phyloP scores from a whole-genome alignment of 2,329 filamentous ascomycete species.

The Fragosphaeria purpurea region DNA sequence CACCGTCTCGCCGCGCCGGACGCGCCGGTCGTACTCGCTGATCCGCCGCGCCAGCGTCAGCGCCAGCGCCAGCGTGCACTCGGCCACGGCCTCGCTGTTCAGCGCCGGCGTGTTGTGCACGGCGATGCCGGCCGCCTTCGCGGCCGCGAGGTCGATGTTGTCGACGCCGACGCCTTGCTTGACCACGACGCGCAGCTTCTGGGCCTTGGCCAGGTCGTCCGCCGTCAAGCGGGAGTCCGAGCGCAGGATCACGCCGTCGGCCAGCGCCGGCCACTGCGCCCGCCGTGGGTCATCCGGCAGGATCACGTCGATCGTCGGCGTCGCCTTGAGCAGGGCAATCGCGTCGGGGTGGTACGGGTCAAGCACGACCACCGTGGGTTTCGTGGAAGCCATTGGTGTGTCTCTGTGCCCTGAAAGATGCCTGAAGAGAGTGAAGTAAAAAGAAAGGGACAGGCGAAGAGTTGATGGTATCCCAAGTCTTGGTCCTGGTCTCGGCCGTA shows the following conservation, averaged over 20 bases:
- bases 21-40: slow-evolving; percentile 1
- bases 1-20: slow-evolving; percentile 16
- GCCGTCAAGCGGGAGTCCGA: background rate
- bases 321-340: slow-evolving; percentile 4
- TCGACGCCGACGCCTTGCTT: slow-evolving; percentile 22
- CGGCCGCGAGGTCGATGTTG: slow-evolving; percentile 20
- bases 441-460: too few species aligned
- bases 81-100: slow-evolving; percentile 24
- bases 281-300: background rate
- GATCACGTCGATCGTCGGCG: slow-evolving; percentile 2
- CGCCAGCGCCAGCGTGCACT: slow-evolving; percentile 22
- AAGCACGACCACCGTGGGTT: slow-evolving; percentile 3
- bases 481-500: too few species aligned
- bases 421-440: too few species aligned
- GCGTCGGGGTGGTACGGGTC: slow-evolving; percentile 5
- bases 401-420: too few species aligned
- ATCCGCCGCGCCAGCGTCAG: slow-evolving; percentile 21
- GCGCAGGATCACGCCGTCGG: slow-evolving; percentile 3
- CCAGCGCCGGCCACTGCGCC: background rate
- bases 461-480: too few species aligned
- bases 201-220: slow-evolving; percentile 5
- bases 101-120: slow-evolving; percentile 19
- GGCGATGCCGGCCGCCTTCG: slow-evolving; percentile 12
- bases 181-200: slow-evolving; percentile 16
- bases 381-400: background rate